Evolutionary conservation across 768 basidiomycete species (phyloP), one percentile per base, ranked within the genome.

Genomic region (Clavaria fumosa): DNA sequence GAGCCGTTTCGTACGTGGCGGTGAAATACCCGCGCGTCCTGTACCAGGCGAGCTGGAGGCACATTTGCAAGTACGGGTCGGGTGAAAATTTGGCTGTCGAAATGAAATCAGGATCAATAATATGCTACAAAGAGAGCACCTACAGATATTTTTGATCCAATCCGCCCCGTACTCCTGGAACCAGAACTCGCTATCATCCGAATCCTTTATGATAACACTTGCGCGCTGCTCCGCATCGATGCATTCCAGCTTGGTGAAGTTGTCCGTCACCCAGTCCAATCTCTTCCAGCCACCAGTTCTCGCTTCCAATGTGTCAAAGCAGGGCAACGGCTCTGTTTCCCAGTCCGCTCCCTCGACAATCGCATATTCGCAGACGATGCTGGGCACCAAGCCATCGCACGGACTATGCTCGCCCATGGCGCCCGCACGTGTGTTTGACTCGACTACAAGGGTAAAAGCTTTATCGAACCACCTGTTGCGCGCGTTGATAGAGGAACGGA

Each of bases 381-480:
- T 84, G 0, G 90, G 90, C 2, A 91, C 75, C 10, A 96, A 63
- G 1, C 90, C 93, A 44, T 95, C 91, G 41, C 78, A 78, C 0
- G 84, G 78, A 0, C 85, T 82, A 53, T 93, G 90, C 57, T 96
- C 91, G 4, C 91, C 91, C 49, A 75, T 72, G 28, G 82, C 80
- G 26, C 88, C 84, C 4, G 85, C 83, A 24, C 84, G 75, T 2
- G 78, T 77, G 38, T 79, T 82, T 1, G 78, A 71, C 53, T 97
- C 91, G 24, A 96, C 76, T 34, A 85, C 69, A 38, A 95, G 59
- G 3, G 77, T 78, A 26, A 81, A 69, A 2, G 78, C 67, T 56
- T 95, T 97, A 61, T 97, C 91, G 53, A 76, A 84, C 70, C 86
- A 95, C 23, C 93, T 66, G 48, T 95, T 95, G 30, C 69, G 62